phyloP scores from a whole-genome alignment of 2,329 filamentous ascomycete genomes.

The Hysterium pulicare region DNA sequence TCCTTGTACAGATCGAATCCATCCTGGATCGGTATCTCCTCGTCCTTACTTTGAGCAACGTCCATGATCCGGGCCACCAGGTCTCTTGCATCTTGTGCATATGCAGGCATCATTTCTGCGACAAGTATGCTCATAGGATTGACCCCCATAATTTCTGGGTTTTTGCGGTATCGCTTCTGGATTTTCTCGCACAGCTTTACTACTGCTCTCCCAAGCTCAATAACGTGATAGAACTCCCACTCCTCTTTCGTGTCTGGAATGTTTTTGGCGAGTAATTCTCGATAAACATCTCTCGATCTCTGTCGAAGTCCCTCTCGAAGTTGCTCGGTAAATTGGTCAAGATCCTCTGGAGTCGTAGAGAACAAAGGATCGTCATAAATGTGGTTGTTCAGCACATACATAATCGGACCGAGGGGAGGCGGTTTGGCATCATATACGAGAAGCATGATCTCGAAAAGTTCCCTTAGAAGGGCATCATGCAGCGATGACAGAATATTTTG shows the following conservation, averaged over 20 bases:
- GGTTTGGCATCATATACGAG: conserved; percentile 87
- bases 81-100: conserved; percentile 83
- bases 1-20: conserved; percentile 93
- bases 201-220: conserved; percentile 81
- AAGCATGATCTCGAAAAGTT: conserved; percentile 83
- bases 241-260: conserved; percentile 76
- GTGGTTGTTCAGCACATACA: conserved; percentile 79
- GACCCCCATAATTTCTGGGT: conserved; percentile 79
- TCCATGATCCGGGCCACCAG: conserved; percentile 79
- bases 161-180: conserved; percentile 86
- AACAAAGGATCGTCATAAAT: conserved; percentile 77
- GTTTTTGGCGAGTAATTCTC: conserved; percentile 71
- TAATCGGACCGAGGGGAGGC: conserved; percentile 72
- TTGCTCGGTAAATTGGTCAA: conserved; percentile 67
- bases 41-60: conserved; percentile 63
- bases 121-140: conserved; percentile 69
- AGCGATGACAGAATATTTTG: conserved; percentile 70
- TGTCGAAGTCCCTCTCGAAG: conserved; percentile 69
- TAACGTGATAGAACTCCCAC: conserved; percentile 90
- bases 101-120: conserved; percentile 80
- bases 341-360: conserved; percentile 64
- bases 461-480: conserved; percentile 78
- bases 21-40: conserved; percentile 82
- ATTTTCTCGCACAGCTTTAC: conserved; percentile 84
- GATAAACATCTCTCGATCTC: conserved; percentile 76